These are phyloP conservation scores for Lactarius sanguifluus DNA, from an alignment of 768 basidiomycete species.

Conservation along the genomic window DNA sequence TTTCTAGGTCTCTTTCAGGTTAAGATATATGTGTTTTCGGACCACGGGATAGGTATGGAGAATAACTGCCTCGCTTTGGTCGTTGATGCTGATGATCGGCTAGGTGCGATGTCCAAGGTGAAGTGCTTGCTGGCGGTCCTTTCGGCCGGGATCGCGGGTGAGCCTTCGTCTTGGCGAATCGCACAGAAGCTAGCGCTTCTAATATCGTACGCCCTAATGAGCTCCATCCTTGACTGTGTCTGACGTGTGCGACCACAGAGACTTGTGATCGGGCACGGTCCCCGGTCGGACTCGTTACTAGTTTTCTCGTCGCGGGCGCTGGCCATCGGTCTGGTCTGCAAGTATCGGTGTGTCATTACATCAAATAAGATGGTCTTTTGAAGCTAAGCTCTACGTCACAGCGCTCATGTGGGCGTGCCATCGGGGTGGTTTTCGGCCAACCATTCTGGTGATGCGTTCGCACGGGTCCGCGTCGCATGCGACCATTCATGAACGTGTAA, in stretches of 20 bases:
- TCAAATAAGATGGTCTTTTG: not conserved
- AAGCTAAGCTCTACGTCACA: not conserved
- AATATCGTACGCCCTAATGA: constrained; percentile 1
- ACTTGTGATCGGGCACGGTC: constrained; percentile 7
- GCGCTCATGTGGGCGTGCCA: constrained; percentile 7
- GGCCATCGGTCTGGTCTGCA: constrained; percentile 1
- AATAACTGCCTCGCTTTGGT: not conserved
- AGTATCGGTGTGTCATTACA: constrained; percentile 12
- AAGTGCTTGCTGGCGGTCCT: constrained; percentile 14
- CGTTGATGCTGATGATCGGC: not conserved
- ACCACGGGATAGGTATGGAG: not conserved
- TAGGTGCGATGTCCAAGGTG: constrained; percentile 17
- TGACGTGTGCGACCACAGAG: constrained; percentile 2
- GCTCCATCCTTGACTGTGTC: not conserved
- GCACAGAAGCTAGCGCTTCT: not conserved
- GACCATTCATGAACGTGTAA: not conserved
- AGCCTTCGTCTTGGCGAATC: constrained; percentile 6
- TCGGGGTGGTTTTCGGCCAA: constrained; percentile 15
- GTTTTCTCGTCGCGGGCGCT: constrained; percentile 7
- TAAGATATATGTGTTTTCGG: not conserved
- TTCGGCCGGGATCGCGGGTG: constrained; percentile 18
- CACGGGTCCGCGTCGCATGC: constrained; percentile 1
- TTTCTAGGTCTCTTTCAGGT: constrained; percentile 4
- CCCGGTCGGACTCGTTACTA: constrained; percentile 11
- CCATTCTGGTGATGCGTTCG: constrained; percentile 4